phyloP scores from a whole-genome alignment of 169 alveolate genomes.

The Haemoproteus tartakovskyi region DNA sequence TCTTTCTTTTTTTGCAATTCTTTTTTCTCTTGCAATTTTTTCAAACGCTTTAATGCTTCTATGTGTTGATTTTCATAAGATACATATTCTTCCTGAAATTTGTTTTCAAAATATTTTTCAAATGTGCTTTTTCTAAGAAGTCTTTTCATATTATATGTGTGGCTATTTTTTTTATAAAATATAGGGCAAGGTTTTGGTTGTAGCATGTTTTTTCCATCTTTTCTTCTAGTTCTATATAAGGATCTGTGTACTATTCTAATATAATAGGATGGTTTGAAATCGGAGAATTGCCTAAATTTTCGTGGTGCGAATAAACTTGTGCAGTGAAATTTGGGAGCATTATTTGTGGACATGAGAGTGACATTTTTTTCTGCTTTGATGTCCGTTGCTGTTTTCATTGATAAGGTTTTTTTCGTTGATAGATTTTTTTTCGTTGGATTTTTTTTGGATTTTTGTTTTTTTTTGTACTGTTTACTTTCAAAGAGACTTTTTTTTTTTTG shows the following conservation, averaged over 20 bases:
- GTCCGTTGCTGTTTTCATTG: not conserved
- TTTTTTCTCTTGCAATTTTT: not conserved
- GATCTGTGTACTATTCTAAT: constrained; percentile 57
- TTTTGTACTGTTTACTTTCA: not conserved
- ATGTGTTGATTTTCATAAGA: too few relatives aligned
- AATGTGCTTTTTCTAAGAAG: constrained; percentile 20
- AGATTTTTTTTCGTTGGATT: too few relatives aligned
- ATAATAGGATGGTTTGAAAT: constrained; percentile 60
- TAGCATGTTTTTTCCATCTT: too few relatives aligned
- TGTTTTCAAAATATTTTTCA: constrained; percentile 51
- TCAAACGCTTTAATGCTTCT: not conserved
- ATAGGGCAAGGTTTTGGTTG: not conserved
- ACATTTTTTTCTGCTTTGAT: not conserved
- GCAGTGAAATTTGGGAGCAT: constrained; percentile 11
- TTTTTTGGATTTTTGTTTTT: not conserved
- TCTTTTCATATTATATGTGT: constrained; percentile 5
- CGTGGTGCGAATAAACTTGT: constrained; percentile 19
- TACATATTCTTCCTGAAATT: constrained; percentile 24
- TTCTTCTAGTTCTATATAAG: constrained; percentile 15
- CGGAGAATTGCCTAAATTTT: constrained; percentile 25
- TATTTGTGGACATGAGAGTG: too few relatives aligned
- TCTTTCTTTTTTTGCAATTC: not conserved
- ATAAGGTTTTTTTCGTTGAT: not conserved
- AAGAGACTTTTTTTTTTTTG: not conserved
- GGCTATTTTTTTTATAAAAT: constrained; percentile 13